Conservation (phyloP, 176 grass and related monocot species). For the Carex pumila region DNA sequence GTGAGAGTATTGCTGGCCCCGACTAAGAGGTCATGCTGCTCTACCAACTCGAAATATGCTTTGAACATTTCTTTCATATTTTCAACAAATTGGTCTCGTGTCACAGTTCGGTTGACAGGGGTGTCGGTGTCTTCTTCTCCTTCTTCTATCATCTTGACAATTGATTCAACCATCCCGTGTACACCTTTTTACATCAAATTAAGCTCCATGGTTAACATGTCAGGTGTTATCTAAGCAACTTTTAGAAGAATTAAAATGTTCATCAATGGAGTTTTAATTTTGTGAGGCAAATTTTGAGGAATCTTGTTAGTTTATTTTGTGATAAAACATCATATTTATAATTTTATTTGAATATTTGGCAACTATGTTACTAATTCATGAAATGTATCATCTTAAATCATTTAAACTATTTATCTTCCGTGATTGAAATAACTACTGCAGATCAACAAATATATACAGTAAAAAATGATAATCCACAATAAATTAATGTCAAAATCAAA, state of each 20-base stretch:
- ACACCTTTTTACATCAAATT: slow-evolving; percentile 2
- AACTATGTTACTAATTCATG: not conserved
- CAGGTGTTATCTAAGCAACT: not conserved
- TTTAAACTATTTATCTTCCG: not conserved
- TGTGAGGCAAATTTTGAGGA: not conserved
- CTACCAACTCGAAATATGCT: slow-evolving; percentile 12
- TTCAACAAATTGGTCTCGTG: not conserved
- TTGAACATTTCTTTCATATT: slow-evolving; percentile 17
- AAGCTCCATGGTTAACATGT: not conserved
- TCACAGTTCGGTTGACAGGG: not conserved
- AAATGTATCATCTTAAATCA: not conserved
- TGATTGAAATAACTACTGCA: not conserved
- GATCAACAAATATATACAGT: not conserved
- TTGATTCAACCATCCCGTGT: not conserved
- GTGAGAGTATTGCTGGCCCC: not conserved
- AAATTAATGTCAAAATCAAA: not conserved
- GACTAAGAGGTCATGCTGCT: not conserved
- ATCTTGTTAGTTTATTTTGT: not conserved
- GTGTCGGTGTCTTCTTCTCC: not conserved
- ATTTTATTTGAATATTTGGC: not conserved
- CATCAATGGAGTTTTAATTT: not conserved
- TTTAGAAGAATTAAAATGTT: not conserved
- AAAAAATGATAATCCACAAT: not conserved
- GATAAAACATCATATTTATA: not conserved
- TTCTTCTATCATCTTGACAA: slow-evolving; percentile 3